Base-by-base conservation (phyloP, 495 filamentous ascomycete species). In the Xylaria sp. region DNA sequence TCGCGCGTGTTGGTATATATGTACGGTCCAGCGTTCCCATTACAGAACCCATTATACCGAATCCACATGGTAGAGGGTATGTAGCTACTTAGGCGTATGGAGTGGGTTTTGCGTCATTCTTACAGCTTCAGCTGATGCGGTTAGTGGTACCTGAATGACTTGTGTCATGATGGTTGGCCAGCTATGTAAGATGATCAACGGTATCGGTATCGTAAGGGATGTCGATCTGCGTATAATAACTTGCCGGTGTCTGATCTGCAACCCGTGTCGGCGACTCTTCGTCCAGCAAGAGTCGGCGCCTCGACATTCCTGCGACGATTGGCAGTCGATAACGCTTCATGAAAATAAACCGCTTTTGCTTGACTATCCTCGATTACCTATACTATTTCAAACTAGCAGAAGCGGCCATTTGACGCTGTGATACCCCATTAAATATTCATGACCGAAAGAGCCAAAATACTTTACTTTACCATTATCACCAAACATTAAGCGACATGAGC, bases 101-200 rank as follows among this genome's bases (percentile, higher is more conserved):
- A 58, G 57, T 8, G 57, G 57, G 19, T 37, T 37, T 59, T 40
- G 57, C 57, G 33, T 59, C 57, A 37, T 59, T 14, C 31, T 15
- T 19, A 35, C 3, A 52, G 11, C 48, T 11, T 26, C 14, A 50
- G 50, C 50, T 19, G 12, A 5, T 55, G 14, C 14, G 26, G 52
- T 15, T 31, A 24, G 33, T 9, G 57, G 57, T 59, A 21, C 33
- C 33, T 37, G 57, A 59, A 35, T 59, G 57, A 59, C 57, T 59
- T 35, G 57, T 59, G 57, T 59, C 57, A 21, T 33, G 33, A 37
- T 19, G 33, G 57, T 59, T 59, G 57, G 31, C 19, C 37, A 40
- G 19, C 33, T 59, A 8, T 3, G 35, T 37, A 21, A 11, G 8
- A 31, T 6, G 33, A 37, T 59, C 57, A 17, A 35, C 53, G 8